A percentile compares a stretch with the other conserved stretches of the same genome.
phyloP scores from a whole-genome alignment of 2,329 filamentous ascomycete species.

The Calonectria hawksworthii region DNA sequence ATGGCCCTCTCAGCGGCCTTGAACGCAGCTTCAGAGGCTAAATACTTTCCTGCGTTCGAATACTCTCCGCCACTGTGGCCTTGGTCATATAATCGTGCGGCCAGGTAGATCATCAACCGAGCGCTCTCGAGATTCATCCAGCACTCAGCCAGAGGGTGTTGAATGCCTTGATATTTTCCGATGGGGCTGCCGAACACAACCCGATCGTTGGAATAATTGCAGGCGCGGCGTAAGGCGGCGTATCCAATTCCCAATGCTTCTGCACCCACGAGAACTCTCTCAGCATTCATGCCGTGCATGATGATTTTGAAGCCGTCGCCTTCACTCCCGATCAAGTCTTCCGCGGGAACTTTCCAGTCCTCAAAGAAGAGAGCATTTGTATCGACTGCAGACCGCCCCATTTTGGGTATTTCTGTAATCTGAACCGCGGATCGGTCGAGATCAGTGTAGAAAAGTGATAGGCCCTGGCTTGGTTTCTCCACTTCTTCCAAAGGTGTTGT shows the following conservation, averaged over 20 bases:
- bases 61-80: constrained; percentile 26
- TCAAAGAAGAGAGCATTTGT: constrained; percentile 27
- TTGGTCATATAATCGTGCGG: constrained; percentile 26
- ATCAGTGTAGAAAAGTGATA: constrained; percentile 28
- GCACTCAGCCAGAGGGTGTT: constrained; percentile 31
- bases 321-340: constrained; percentile 24
- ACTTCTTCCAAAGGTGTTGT: constrained; percentile 23
- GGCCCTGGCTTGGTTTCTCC: constrained; percentile 20
- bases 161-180: constrained; percentile 32
- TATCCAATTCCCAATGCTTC: constrained; percentile 29
- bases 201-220: constrained; percentile 28
- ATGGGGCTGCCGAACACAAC: constrained; percentile 22
- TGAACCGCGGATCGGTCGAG: constrained; percentile 20
- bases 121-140: constrained; percentile 35
- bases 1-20: constrained; percentile 29
- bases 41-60: constrained; percentile 27
- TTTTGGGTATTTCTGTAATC: constrained; percentile 30
- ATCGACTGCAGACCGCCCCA: constrained; percentile 26
- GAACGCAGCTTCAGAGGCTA: constrained; percentile 27
- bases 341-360: constrained; percentile 23
- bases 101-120: constrained; percentile 30
- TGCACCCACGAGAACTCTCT: constrained; percentile 24
- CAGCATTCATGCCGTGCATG: constrained; percentile 35
- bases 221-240: constrained; percentile 19
- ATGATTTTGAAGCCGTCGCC: constrained; percentile 35